Percentiles rank a stretch among this genome's conserved stretches.
Evolutionary conservation across 2,329 filamentous ascomycete species (phyloP).

Genomic region (Endoconidiophora polonica): DNA sequence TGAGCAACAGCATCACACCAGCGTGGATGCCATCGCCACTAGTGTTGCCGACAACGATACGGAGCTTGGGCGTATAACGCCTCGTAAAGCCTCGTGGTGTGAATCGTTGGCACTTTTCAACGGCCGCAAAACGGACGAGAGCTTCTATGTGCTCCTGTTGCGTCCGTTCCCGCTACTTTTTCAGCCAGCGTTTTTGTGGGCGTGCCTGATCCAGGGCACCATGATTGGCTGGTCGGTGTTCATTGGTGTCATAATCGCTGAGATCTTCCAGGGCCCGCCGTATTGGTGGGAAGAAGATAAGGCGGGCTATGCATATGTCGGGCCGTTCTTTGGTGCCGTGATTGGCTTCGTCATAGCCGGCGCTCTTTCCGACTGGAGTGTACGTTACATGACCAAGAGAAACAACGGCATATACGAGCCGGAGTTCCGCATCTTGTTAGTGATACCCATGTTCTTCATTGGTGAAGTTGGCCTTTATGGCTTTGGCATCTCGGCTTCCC

Average conservation of each 20-base stretch:
- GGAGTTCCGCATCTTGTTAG: slow-evolving; percentile 72
- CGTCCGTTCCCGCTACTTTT: slow-evolving; percentile 69
- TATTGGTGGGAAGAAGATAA: slow-evolving; percentile 67
- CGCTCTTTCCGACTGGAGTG: slow-evolving; percentile 54
- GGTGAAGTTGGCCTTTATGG: slow-evolving; percentile 68
- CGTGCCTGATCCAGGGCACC: slow-evolving; percentile 62
- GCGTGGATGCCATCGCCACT: neutral
- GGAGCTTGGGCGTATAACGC: slow-evolving; percentile 13
- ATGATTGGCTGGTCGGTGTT: slow-evolving; percentile 95
- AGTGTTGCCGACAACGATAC: neutral
- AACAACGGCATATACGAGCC: slow-evolving; percentile 81
- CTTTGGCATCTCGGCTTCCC: slow-evolving; percentile 57
- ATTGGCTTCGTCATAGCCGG: slow-evolving; percentile 64
- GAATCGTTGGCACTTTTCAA: slow-evolving; percentile 55
- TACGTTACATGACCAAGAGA: slow-evolving; percentile 48
- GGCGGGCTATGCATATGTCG: slow-evolving; percentile 75
- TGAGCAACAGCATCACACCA: neutral
- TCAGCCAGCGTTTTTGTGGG: slow-evolving; percentile 76
- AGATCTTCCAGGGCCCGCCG: slow-evolving; percentile 64
- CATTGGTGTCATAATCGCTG: slow-evolving; percentile 68
- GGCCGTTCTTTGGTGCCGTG: slow-evolving; percentile 70
- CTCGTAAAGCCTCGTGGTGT: slow-evolving; percentile 38
- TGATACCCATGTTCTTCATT: slow-evolving; percentile 65
- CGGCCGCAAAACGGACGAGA: slow-evolving; percentile 65
- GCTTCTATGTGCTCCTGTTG: slow-evolving; percentile 46